These are phyloP conservation scores for Lyophyllum shimeji DNA, from an alignment of 768 basidiomycete genomes.

Conservation along the genomic window DNA sequence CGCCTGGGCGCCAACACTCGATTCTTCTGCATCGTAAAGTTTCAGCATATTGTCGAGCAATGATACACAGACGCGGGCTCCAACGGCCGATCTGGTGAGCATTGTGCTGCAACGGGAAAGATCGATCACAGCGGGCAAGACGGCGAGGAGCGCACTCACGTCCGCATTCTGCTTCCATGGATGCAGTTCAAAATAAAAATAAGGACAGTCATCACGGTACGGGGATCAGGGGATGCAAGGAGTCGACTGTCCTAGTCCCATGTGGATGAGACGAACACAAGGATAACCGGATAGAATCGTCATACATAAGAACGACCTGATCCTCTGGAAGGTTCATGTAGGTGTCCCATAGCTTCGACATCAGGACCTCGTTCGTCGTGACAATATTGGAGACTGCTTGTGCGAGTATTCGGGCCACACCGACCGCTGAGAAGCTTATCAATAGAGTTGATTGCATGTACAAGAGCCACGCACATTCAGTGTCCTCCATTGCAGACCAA, in stretches of 20 bases:
- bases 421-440: conserved; percentile 45
- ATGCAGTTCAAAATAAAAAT: conserved; percentile 76
- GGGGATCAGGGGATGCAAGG: conserved; percentile 63
- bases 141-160: conserved; percentile 40
- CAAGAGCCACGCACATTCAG: conserved; percentile 43
- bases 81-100: conserved; percentile 52
- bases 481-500: conserved; percentile 67
- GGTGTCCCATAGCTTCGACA: conserved; percentile 58
- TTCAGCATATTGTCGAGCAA: conserved; percentile 73
- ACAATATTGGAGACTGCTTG: conserved; percentile 86
- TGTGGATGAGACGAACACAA: conserved; percentile 15
- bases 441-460: background rate
- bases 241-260: conserved; percentile 44
- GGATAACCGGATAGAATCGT: conserved; percentile 10
- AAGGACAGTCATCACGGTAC: conserved; percentile 58
- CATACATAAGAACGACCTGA: conserved; percentile 73
- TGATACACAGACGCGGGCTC: conserved; percentile 63
- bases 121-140: conserved; percentile 10
- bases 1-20: conserved; percentile 60
- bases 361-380: conserved; percentile 64
- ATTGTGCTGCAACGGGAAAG: conserved; percentile 39
- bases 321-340: conserved; percentile 73
- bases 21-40: conserved; percentile 67
- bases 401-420: conserved; percentile 62
- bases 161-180: conserved; percentile 51